phyloP scores from a whole-genome alignment of 441 rosid genomes.

The Arabidopsis lyrata region DNA sequence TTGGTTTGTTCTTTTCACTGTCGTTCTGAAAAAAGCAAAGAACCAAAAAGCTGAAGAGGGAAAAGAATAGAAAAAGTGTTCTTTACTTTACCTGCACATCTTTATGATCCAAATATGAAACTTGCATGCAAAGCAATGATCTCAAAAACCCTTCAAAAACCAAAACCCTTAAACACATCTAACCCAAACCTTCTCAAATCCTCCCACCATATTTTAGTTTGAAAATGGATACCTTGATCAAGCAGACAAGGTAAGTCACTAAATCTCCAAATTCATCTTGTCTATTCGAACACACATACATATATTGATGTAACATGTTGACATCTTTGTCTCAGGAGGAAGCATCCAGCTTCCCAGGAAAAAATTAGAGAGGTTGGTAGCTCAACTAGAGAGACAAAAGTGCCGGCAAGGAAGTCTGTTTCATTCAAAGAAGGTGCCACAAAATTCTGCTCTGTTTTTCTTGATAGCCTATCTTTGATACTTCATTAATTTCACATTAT shows the following conservation, averaged over 20 bases:
- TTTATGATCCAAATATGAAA: conserved; percentile 42
- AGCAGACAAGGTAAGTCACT: conserved; percentile 40
- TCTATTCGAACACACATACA: background rate
- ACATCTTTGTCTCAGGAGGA: conserved; percentile 39
- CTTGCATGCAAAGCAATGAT: conserved; percentile 48
- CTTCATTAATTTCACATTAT: conserved; percentile 6
- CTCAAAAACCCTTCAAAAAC: conserved; percentile 43
- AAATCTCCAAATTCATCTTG: conserved; percentile 1
- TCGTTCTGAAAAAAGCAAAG: conserved; percentile 46
- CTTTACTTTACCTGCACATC: conserved; percentile 41
- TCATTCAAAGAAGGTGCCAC: conserved; percentile 65
- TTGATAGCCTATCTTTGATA: conserved; percentile 13
- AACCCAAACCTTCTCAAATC: conserved; percentile 33
- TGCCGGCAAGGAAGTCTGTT: conserved; percentile 49
- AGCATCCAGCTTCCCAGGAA: conserved; percentile 8
- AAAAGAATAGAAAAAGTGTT: conserved; percentile 35
- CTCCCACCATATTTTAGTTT: conserved; percentile 31
- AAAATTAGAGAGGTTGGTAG: conserved; percentile 35
- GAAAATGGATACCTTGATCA: conserved; percentile 47
- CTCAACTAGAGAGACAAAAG: conserved; percentile 43
- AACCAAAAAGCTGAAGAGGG: conserved; percentile 35
- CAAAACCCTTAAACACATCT: conserved; percentile 39
- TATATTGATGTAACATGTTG: conserved; percentile 3
- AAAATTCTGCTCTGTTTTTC: background rate
- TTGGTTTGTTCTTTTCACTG: conserved; percentile 35